Evolutionary conservation across 2,329 filamentous ascomycete species (phyloP).

Genomic region (Calcarisporium arbuscula): DNA sequence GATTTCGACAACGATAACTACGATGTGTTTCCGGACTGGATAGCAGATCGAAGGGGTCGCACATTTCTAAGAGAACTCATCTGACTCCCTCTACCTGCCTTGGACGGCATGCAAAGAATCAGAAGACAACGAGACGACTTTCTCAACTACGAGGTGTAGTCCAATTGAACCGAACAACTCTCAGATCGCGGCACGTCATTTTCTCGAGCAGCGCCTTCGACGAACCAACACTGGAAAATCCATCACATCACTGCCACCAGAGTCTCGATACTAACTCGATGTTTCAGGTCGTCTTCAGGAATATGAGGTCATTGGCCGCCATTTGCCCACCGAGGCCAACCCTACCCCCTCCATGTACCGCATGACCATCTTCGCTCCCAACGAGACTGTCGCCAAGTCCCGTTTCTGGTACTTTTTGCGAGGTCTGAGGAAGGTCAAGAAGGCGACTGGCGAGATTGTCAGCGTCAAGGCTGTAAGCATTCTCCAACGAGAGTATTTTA

Average conservation of each 20-base stretch:
- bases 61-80: no score
- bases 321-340: constrained; percentile 96
- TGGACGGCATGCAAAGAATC: no score
- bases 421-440: constrained; percentile 99
- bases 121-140: no score
- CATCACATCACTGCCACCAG: neutral
- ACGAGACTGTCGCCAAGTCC: constrained; percentile 97
- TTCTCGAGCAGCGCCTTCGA: neutral
- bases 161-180: no score
- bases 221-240: neutral
- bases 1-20: constrained; percentile 4
- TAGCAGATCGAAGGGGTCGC: no score
- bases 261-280: constrained; percentile 2
- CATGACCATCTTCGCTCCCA: constrained; percentile 99
- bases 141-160: no score
- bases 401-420: constrained; percentile 99
- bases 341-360: constrained; percentile 98
- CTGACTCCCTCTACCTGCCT: no score
- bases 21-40: no score
- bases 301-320: constrained; percentile 99
- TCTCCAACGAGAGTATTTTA: neutral
- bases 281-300: constrained; percentile 92
- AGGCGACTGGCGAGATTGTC: constrained; percentile 99
- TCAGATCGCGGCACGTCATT: no score
- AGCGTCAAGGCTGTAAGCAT: constrained; percentile 78